Conservation (phyloP, 129 eudicot genomes). For the Arctium minus region DNA sequence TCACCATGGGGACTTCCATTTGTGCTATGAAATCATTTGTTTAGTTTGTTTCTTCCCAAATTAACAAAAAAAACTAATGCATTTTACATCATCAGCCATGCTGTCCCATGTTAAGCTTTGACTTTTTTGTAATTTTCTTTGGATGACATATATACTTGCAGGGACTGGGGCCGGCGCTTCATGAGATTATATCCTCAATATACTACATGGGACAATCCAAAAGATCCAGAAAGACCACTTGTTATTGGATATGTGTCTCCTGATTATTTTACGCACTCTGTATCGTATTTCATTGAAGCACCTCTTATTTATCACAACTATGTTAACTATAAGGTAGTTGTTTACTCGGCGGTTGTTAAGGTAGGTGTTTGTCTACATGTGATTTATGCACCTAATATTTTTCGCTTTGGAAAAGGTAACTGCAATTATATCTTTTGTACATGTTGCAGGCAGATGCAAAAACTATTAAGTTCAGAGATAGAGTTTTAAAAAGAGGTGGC, state of each 20-base stretch:
- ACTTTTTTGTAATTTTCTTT: neutral
- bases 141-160: constrained; percentile 33
- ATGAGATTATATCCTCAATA: constrained; percentile 76
- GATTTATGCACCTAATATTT: neutral
- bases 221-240: constrained; percentile 88
- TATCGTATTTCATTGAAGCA: constrained; percentile 93
- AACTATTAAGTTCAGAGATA: constrained; percentile 75
- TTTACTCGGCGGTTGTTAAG: constrained; percentile 97
- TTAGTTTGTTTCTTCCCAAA: neutral
- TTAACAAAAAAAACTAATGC: neutral
- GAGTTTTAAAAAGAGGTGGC: constrained; percentile 85
- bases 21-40: neutral
- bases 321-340: constrained; percentile 70
- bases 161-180: constrained; percentile 93
- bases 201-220: constrained; percentile 82
- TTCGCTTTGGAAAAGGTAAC: neutral
- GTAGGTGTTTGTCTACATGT: constrained; percentile 35
- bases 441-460: constrained; percentile 91
- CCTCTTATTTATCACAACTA: constrained; percentile 82
- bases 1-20: neutral
- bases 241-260: constrained; percentile 95
- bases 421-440: constrained; percentile 11
- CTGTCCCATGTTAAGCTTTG: neutral
- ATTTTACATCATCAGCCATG: neutral
- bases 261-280: constrained; percentile 97